Percentiles rank a stretch among this genome's conserved stretches.
These are phyloP conservation scores for Wallacemonas sp. DNA, from an alignment of 208 protist species.

Conservation along the genomic window DNA sequence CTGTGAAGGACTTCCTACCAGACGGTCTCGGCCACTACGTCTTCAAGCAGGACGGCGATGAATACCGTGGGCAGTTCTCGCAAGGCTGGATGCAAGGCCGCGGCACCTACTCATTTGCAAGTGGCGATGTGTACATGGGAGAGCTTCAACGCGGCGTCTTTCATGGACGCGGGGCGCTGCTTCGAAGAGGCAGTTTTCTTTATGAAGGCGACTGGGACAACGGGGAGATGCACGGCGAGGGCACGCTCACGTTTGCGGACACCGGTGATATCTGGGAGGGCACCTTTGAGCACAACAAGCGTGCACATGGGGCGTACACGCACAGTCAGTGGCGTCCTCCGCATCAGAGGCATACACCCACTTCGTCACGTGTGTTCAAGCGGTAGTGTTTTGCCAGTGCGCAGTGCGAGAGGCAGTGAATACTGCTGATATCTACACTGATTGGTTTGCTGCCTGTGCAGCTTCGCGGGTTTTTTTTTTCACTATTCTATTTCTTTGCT, in stretches of 20 bases:
- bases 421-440: no score
- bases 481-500: no score
- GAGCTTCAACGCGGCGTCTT: constrained; percentile 43
- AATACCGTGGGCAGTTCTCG: constrained; percentile 51
- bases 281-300: constrained; percentile 41
- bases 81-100: constrained; percentile 47
- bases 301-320: constrained; percentile 44
- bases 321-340: constrained; percentile 3
- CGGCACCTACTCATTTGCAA: constrained; percentile 58
- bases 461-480: no score
- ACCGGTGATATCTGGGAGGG: constrained; percentile 71
- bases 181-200: constrained; percentile 34
- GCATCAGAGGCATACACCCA: not conserved
- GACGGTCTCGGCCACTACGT: constrained; percentile 62
- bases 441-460: no score
- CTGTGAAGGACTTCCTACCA: constrained; percentile 42
- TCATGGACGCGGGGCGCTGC: constrained; percentile 52
- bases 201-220: constrained; percentile 72
- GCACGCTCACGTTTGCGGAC: constrained; percentile 58
- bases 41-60: constrained; percentile 42
- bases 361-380: not conserved
- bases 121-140: constrained; percentile 64
- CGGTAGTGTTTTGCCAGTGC: no score
- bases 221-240: constrained; percentile 61
- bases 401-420: no score